Conservation (phyloP, 2,329 filamentous ascomycete species). For the Cordyceps javanica region DNA sequence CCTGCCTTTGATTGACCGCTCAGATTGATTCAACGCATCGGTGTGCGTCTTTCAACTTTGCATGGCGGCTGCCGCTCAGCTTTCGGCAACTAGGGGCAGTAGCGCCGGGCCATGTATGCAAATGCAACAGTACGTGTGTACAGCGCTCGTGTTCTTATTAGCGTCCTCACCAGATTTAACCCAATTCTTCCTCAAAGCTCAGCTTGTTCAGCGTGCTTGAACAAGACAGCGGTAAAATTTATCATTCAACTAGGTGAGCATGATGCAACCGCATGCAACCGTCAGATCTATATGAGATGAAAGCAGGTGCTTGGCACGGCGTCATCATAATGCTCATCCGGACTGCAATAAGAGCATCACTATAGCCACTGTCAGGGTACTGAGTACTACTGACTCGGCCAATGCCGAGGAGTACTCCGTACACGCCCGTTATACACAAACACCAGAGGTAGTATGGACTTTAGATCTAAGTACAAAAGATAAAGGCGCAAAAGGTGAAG, state of each 20-base stretch:
- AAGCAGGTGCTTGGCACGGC: neutral
- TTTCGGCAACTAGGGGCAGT: neutral
- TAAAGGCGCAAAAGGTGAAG: too few relatives aligned
- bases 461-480: too few relatives aligned
- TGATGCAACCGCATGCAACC: too few relatives aligned
- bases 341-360: neutral
- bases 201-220: neutral
- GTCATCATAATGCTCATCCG: neutral
- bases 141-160: slow-evolving; percentile 4
- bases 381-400: neutral
- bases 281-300: too few relatives aligned
- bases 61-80: neutral
- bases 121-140: too few relatives aligned
- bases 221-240: too few relatives aligned
- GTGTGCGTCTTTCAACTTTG: neutral
- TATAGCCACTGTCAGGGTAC: neutral
- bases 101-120: too few relatives aligned
- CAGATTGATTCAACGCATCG: neutral
- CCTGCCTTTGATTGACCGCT: neutral
- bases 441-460: neutral
- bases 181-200: neutral
- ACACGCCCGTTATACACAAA: neutral
- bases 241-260: too few relatives aligned
- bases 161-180: neutral
- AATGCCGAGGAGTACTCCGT: neutral